Base-by-base conservation (phyloP, 108 stramenopile genomes). In the Cyclotella sp. region DNA sequence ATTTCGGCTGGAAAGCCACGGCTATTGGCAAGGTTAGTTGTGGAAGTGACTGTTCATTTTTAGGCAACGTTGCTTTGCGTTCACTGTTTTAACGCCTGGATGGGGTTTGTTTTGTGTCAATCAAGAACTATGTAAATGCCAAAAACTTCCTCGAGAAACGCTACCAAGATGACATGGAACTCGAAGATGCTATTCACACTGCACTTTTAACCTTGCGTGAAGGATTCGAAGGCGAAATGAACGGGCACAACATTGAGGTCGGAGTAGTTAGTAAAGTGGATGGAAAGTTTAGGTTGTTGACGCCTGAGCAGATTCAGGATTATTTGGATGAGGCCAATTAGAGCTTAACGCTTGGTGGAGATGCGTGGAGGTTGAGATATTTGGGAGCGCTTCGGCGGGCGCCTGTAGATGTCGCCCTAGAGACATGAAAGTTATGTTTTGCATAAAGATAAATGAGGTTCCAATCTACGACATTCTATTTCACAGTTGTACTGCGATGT, bases 141-240 rank as follows among this genome's bases (percentile, higher is more conserved):
- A 99, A 98, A 76, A 96, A 91, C 73, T 99, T 99, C 81, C 75
- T 99, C 73, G 99, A 99, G 81, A 98, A 97, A 79, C 90, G 98
- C 42, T 98, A 84, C 73, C 94, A 74, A 27, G 94, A 97, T 39
- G 96, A 98, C 71, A 98, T 98, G 93, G 98, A 98, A 73, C 78
- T 99, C 82, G 99, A 99, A 76, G 99, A 99, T 89, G 99, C 98
- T 12, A 95, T 99, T 62, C 99, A 99, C 81, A 98, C 97, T 16
- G 98, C 98, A 26, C 80, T 99, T 59, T 83, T 99, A 70, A 99
- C 99, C 18, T 68, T 99, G 76, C 81, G 99, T 43, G 98, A 99
- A 79, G 97, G 98, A 49, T 99, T 99, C 76, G 99, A 99, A 84
- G 99, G 99, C 43, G 98, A 99, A 90, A 99, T 99, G 98, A 98